Base-by-base conservation (phyloP, 2,329 filamentous ascomycete species). In the Eutypella sp. region DNA sequence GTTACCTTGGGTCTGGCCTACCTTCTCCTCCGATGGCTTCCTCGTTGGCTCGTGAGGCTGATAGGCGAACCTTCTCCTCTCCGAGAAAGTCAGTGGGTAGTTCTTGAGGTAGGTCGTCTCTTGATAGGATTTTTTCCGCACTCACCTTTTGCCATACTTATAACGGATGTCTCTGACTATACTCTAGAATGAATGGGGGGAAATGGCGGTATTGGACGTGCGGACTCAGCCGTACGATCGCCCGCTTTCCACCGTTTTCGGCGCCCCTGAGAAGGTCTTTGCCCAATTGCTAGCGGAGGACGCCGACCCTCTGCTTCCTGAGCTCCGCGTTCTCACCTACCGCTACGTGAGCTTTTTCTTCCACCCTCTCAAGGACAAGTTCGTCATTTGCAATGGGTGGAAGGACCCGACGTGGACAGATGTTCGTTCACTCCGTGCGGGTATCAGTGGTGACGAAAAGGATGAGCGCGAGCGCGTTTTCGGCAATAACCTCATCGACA, bases 281-380 rank as follows among this genome's bases (percentile, higher is more conserved):
- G 69, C 70, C 1, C 72, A 75, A 40, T 54, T 73, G 6, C 67
- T 81, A 16, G 79, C 82, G 47, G 79, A 82, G 19, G 87, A 93
- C 57, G 81, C 84, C 36, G 89, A 95, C 58, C 89, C 89, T 2
- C 77, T 93, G 20, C 71, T 99, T 52, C 75, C 79, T 15, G 73
- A 85, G 48, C 75, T 99, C 16, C 82, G 85, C 22, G 86, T 84
- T 44, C 72, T 99, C 47, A 89, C 95, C 60, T 99, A 97, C 66
- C 85, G 93, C 54, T 97, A 99, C 62, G 85, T 99, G 51, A 86
- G 89, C 41, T 90, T 99, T 58, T 92, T 86, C 62, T 97, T 87
- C 62, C 89, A 99, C 59, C 90, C 92, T 1, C 62, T 89, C 11
- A 87, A 88, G 58, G 93, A 96, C 67, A 93, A 86, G 66, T 97